Evolutionary conservation across 306 rosid species (phyloP).

Genomic region (Mimosa bimucronata): DNA sequence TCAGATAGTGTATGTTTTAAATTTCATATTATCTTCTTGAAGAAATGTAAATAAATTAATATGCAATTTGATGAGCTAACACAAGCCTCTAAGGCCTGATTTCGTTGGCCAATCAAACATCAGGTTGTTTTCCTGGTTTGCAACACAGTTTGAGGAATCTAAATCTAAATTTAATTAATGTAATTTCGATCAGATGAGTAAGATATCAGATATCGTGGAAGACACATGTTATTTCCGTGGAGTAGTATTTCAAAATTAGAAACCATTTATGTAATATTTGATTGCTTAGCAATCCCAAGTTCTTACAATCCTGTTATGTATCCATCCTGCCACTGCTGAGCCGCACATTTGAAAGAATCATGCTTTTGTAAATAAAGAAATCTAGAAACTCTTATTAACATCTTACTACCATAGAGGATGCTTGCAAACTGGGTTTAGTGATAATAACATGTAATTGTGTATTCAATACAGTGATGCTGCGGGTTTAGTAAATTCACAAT

Average conservation of each 20-base stretch:
- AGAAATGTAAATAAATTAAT: slow-evolving; percentile 16
- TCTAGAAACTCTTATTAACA: neutral
- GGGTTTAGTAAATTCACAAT: neutral
- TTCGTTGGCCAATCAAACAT: neutral
- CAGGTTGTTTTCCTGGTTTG: slow-evolving; percentile 7
- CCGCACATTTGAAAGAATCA: neutral
- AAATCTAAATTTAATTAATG: neutral
- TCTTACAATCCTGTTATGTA: slow-evolving; percentile 1
- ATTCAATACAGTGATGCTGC: neutral
- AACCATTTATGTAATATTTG: neutral
- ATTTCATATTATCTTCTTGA: slow-evolving; percentile 2
- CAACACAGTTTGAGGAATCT: neutral
- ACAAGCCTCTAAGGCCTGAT: slow-evolving; percentile 18
- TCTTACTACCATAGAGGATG: slow-evolving; percentile 1
- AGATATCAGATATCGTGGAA: neutral
- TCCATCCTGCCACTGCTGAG: neutral
- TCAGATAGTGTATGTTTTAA: neutral
- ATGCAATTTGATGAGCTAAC: slow-evolving; percentile 21
- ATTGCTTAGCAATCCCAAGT: slow-evolving; percentile 1
- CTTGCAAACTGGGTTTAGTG: neutral
- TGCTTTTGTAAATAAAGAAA: slow-evolving; percentile 9
- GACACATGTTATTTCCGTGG: neutral
- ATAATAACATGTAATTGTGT: neutral
- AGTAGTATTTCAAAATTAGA: neutral
- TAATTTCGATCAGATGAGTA: neutral